These are phyloP conservation scores for Orychophragmus violaceus DNA, from an alignment of 345 rosid species.

Conservation along the genomic window DNA sequence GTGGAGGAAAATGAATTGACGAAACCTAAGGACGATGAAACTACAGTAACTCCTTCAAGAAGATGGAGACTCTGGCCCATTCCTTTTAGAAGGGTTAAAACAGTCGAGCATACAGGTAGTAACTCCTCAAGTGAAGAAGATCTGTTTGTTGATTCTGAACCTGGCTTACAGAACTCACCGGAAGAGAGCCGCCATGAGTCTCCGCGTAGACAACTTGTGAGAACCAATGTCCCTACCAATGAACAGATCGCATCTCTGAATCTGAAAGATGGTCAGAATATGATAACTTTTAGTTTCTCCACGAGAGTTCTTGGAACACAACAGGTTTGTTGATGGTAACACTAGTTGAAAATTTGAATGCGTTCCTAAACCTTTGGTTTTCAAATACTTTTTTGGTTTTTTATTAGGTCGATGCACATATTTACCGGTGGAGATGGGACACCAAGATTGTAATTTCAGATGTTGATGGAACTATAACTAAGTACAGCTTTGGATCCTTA, in stretches of 20 bases:
- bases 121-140: conserved; percentile 59
- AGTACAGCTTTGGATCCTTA: conserved; percentile 39
- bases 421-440: conserved; percentile 94
- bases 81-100: conserved; percentile 78
- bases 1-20: conserved; percentile 45
- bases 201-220: conserved; percentile 58
- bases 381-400: conserved; percentile 9
- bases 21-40: conserved; percentile 37
- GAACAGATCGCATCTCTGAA: conserved; percentile 87
- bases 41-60: conserved; percentile 38
- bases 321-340: conserved; percentile 47
- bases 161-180: conserved; percentile 42
- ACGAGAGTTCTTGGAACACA: conserved; percentile 86
- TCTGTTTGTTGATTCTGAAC: conserved; percentile 69
- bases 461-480: conserved; percentile 96
- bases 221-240: conserved; percentile 77
- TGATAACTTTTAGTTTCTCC: conserved; percentile 77
- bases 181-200: conserved; percentile 38
- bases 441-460: conserved; percentile 88
- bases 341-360: background rate
- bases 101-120: conserved; percentile 58
- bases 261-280: conserved; percentile 86
- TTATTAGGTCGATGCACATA: conserved; percentile 82
- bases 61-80: conserved; percentile 88
- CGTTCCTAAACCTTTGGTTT: conserved; percentile 1